These are phyloP conservation scores for Xylariaceae sp. DNA, from an alignment of 2,329 filamentous ascomycete species.

Conservation along the genomic window DNA sequence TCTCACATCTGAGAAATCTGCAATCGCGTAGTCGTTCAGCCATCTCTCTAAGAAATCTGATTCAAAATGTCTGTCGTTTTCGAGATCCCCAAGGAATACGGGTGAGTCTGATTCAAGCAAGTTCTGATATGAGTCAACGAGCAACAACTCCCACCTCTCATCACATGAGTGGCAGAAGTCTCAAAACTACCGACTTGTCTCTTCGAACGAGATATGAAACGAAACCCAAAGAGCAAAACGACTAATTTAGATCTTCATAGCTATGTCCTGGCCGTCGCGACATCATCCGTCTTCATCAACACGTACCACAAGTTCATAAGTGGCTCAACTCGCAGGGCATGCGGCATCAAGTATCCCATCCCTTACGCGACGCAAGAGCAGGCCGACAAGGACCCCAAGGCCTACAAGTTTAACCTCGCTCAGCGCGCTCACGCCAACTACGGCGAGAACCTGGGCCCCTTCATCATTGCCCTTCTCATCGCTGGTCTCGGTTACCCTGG, in stretches of 20 bases:
- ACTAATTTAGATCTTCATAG: conserved; percentile 33
- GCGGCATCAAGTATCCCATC: conserved; percentile 52
- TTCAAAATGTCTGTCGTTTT: conserved; percentile 41
- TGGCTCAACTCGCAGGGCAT: conserved; percentile 44
- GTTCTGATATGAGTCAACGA: conserved; percentile 24
- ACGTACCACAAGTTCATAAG: conserved; percentile 46
- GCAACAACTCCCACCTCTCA: no score
- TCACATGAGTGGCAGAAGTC: no score
- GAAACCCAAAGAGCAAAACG: background rate
- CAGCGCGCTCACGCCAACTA: conserved; percentile 51
- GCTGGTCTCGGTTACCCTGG: conserved; percentile 52
- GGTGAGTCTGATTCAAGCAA: conserved; percentile 31
- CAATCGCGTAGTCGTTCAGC: background rate
- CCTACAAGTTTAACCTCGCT: conserved; percentile 56
- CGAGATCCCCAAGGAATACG: conserved; percentile 45
- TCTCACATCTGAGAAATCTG: background rate
- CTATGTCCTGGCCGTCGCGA: conserved; percentile 56
- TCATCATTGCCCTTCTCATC: conserved; percentile 50
- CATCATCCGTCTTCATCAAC: conserved; percentile 55
- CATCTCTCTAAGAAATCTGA: background rate
- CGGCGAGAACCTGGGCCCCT: conserved; percentile 53
- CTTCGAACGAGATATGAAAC: background rate
- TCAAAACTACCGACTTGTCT: no score
- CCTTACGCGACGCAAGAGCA: conserved; percentile 52
- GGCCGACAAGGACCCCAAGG: conserved; percentile 49